Base-by-base conservation (phyloP, 2,329 filamentous ascomycete species). In the Cryphonectria carpinicola region DNA sequence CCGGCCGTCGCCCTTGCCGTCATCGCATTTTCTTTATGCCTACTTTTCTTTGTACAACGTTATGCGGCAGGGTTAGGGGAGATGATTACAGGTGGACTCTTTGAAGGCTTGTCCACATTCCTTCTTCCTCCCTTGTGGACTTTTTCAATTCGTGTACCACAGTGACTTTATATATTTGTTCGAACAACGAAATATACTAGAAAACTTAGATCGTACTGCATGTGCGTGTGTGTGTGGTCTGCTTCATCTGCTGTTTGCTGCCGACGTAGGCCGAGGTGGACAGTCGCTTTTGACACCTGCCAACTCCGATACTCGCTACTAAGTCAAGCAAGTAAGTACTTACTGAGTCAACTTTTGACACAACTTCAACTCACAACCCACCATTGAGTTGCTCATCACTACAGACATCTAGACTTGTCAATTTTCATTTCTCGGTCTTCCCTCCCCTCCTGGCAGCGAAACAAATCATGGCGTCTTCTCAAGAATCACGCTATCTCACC, bases 401-500 rank as follows among this genome's bases (percentile, higher is more conserved):
- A 25, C 60, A 46, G 7, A 43, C 19, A 43, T 8, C 22, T 2
- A 5, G 14, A 28, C 22, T 22, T 39, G 19, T 28, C 60, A n/a
- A 19, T 22, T 13, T 5, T 11, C 28, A 7, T 10, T 14, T 6
- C 4, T 60, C 22, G 56, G 17, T 14, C 56, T 25, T 56, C 7
- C 28, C 28, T n/a, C 7, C 35, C 11, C 14, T n/a, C 8, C 19
- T 11, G 37, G 39, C 19, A 32, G 17, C 25, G 19, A 35, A 19
- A 28, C 56, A n/a, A 43, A 28, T 13, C 49, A 70, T 72, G 60
- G 49, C 72, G 65, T 82, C 82, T 80, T 73, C 78, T 35, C 75
- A 80, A 73, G 77, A 70, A n/a, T 79, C 88, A n/a, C 87, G 87
- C 74, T 87, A 95, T 78, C 86, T 99, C 74, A 95, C 91, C 52